Evolutionary conservation across 352 stramenopile genomes (phyloP), one percentile per base, ranked within the genome.

Genomic region (Phytophthora meadii): DNA sequence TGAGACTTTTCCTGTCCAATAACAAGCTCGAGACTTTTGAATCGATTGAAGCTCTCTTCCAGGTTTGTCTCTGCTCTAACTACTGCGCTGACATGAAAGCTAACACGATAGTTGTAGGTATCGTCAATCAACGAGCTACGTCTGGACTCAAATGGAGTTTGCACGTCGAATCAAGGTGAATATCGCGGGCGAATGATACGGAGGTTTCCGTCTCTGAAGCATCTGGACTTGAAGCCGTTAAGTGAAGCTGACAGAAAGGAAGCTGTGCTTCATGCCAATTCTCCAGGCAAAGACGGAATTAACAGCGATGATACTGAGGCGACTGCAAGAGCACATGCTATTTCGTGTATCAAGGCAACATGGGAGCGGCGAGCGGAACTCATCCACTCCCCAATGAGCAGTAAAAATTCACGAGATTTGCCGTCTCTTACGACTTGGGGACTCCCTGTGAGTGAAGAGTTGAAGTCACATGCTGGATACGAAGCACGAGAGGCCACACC

Each of bases 1-100:
- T 97, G 59, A 80, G 93, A 1, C 64, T 98, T 12, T 98, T 97
- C 59, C 65, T 98, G 3, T 97, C 88, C 0, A 97, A 97, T 72
- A 98, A 98, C 68, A 76, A 77, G n/a, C 70, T 98, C 3, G 77
- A 86, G 8, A 73, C 66, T 10, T 78, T 96, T 9, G 79, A 97
- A 3, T 62, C 82, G 12, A 72, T 97, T 5, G 76, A 87, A 7
- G 88, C 85, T 1, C 51, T 98, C 1, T 83, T 97, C 19, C 69
- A 88, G 34, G 76, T 80, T 47, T 17, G 48, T 25, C 17, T 53
- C 24, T 57, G 9, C 17, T 52, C 0, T 36, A 5, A 25, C 11
- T 6, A n/a, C 40, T 37, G 9, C 4, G 14, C 3, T 39, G 14
- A 7, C 19, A 2, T 53, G 15, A 27, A 19, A 15, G 27, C n/a